phyloP scores from a whole-genome alignment of 352 stramenopile species.

The Pythium phragmitis region DNA sequence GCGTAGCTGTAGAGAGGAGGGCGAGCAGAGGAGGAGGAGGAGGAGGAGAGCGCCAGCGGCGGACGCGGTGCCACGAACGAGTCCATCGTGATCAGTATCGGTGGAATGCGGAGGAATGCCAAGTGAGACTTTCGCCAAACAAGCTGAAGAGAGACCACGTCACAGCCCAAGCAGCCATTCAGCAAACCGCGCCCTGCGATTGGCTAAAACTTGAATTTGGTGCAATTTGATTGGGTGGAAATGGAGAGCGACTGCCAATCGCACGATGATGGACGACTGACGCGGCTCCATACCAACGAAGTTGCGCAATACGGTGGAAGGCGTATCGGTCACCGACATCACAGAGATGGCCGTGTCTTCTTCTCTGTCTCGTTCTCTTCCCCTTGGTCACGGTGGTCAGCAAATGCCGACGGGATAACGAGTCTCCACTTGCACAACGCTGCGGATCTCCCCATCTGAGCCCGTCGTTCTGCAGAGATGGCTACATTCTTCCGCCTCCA shows the following conservation, averaged over 20 bases:
- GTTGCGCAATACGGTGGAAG: slow-evolving; percentile 20
- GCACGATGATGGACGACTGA: slow-evolving; percentile 11
- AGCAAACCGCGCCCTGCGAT: slow-evolving; percentile 1
- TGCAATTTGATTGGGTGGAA: slow-evolving; percentile 12
- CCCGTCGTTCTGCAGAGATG: neutral
- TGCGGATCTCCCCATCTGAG: neutral
- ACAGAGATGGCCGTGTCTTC: neutral
- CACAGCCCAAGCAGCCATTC: neutral
- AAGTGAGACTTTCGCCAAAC: slow-evolving; percentile 3
- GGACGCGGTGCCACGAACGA: slow-evolving; percentile 5
- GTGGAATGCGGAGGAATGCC: neutral
- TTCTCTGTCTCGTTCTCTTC: neutral
- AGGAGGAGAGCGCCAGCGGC: slow-evolving; percentile 13
- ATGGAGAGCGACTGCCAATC: slow-evolving; percentile 12
- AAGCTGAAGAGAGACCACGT: neutral
- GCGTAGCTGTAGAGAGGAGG: slow-evolving; percentile 65
- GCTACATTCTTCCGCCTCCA: neutral
- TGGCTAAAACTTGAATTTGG: slow-evolving; percentile 6
- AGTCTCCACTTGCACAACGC: neutral
- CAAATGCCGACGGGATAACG: neutral
- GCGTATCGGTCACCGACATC: neutral
- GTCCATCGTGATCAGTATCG: slow-evolving; percentile 8
- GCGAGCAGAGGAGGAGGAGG: slow-evolving; percentile 8
- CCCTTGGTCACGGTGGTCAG: neutral
- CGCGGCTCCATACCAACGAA: neutral